Conservation (phyloP, 2,329 filamentous ascomycete genomes). For the Lizonia empirigonia region DNA sequence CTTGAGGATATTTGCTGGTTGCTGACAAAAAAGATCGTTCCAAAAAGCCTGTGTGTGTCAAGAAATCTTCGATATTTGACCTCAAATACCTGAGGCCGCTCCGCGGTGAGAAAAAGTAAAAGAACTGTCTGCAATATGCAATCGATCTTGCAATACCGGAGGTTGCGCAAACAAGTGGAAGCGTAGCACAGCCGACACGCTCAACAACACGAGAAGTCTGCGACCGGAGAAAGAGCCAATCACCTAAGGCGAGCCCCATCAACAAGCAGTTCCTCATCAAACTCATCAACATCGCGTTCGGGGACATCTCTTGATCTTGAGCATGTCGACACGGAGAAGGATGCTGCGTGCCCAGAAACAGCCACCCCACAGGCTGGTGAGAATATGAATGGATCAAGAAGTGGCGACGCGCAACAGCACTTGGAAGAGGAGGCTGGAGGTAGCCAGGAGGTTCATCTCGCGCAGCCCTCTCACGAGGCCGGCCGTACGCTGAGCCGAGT, state of each 20-base stretch:
- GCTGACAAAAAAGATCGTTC: neutral
- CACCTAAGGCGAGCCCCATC: neutral
- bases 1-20: neutral
- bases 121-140: conserved; percentile 25
- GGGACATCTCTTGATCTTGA: neutral
- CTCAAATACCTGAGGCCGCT: neutral
- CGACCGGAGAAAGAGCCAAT: neutral
- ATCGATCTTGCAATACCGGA: conserved; percentile 34
- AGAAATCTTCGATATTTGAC: neutral
- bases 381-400: too few relatives aligned
- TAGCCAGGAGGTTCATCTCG: neutral
- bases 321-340: neutral
- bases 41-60: neutral
- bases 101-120: neutral
- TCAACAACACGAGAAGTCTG: conserved; percentile 2
- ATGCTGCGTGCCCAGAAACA: neutral
- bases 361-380: neutral
- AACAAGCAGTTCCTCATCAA: neutral
- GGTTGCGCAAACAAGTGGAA: conserved; percentile 22
- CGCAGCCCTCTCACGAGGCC: neutral
- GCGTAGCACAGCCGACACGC: conserved; percentile 13
- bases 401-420: neutral
- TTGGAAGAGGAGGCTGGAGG: conserved; percentile 1
- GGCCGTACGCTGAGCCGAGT: neutral
- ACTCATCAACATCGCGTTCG: neutral